Base-by-base conservation (phyloP, 2,329 filamentous ascomycete genomes). In the Diplodia scrobiculata region DNA sequence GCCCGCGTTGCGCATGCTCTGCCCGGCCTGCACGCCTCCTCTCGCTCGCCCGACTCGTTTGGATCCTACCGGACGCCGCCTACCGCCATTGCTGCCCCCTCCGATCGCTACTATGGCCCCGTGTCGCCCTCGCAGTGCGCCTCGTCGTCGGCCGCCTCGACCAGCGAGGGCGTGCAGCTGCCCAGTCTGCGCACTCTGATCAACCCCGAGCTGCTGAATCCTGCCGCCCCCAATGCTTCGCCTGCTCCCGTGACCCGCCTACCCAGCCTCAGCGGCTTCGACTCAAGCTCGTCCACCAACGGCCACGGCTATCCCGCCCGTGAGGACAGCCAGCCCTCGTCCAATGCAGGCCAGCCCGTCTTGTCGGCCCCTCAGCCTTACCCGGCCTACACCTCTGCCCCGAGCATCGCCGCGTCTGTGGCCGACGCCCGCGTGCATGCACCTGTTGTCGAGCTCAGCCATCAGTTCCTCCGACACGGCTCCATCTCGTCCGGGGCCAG, bases 141-240 rank as follows among this genome's bases (percentile, higher is more conserved):
- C 68, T 51, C 58, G 34, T 2, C 29, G 6, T 38, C 63, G 3
- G 25, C 25, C 34, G 29, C 36, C 36, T 55, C 63, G 25, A 9
- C 14, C 14, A 36, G 17, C 63, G 63, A 65, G 27, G 47, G 41
- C 41, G 63, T 65, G 67, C 73, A 77, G 69, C 68, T 78, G 64
- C 76, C 76, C 32, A 77, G 76, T 62, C 72, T 78, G 45, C 75
- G 76, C 66, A 76, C 75, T 34, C 73, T 78, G 60, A 69, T 78
- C 50, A 73, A 76, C 67, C 75, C 76, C 55, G 70, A 75, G 64
- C 68, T 77, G 60, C 73, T 78, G 62, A 75, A 77, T 72, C 70
- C 67, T 76, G 75, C 55, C 63, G 70, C 51, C 69, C 71, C 65
- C 72, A 75, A 64, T 68, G 53, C 52, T 27, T 66, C 60, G 21